These are phyloP conservation scores for Ogataea paraovalis DNA, from an alignment of 805 yeast genomes.

Conservation along the genomic window DNA sequence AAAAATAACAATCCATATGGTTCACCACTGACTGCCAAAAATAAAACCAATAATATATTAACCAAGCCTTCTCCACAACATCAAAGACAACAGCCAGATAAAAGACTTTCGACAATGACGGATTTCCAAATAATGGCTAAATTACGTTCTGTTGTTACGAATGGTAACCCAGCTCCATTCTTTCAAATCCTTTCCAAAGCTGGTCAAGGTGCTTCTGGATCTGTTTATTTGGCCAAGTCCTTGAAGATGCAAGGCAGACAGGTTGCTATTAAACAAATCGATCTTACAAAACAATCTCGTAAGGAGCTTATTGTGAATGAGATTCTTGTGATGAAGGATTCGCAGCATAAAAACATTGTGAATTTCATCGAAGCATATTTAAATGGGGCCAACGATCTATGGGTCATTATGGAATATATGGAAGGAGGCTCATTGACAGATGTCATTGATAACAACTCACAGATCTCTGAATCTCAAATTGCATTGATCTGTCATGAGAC, in stretches of 20 bases:
- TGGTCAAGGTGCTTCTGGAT: conserved; percentile 98
- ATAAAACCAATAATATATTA: conserved; percentile 22
- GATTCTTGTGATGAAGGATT: conserved; percentile 93
- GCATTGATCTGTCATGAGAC: conserved; percentile 90
- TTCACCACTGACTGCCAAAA: conserved; percentile 25
- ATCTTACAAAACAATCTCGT: conserved; percentile 83
- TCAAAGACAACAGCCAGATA: conserved; percentile 21
- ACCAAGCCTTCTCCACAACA: conserved; percentile 8
- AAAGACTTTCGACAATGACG: conserved; percentile 61
- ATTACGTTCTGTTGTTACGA: conserved; percentile 75
- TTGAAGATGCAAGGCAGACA: conserved; percentile 47
- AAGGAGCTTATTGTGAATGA: conserved; percentile 95
- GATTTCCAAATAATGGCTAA: conserved; percentile 84
- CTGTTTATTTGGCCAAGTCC: conserved; percentile 82
- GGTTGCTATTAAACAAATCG: conserved; percentile 97
- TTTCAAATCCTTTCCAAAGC: conserved; percentile 77
- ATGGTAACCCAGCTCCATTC: conserved; percentile 79
- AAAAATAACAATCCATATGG: conserved; percentile 13
- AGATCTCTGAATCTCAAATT: conserved; percentile 81
- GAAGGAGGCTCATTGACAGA: conserved; percentile 98
- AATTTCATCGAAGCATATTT: conserved; percentile 89
- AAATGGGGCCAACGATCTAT: conserved; percentile 72
- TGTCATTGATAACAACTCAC: conserved; percentile 84
- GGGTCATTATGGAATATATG: conserved; percentile 99
- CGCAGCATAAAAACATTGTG: conserved; percentile 91